phyloP scores from a whole-genome alignment of 2,329 filamentous ascomycete species.

The Diaporthe sp. region DNA sequence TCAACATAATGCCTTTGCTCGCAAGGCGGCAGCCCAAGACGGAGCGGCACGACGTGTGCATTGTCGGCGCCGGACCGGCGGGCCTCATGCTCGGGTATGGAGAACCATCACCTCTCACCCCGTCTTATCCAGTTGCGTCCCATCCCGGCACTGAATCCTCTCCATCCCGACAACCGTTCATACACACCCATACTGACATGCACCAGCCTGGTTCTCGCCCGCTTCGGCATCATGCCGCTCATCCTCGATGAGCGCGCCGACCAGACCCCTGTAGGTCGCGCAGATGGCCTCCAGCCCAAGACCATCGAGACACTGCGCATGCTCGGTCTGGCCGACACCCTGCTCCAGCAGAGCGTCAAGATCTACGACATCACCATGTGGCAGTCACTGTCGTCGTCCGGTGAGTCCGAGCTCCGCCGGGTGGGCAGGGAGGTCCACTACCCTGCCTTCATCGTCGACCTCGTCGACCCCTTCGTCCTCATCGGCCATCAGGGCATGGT shows the following conservation, averaged over 20 bases:
- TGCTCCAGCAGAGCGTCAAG: constrained; percentile 73
- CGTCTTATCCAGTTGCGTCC: not conserved
- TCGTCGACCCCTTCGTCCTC: constrained; percentile 52
- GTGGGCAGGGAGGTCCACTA: constrained; percentile 59
- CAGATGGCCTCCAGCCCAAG: constrained; percentile 80
- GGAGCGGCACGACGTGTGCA: constrained; percentile 56
- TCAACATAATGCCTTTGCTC: constrained; percentile 50
- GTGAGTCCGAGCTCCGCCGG: constrained; percentile 66
- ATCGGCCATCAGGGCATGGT: constrained; percentile 71
- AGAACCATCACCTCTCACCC: not conserved
- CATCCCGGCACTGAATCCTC: not conserved
- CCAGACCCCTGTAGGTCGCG: constrained; percentile 76
- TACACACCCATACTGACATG: not conserved
- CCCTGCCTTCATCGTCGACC: constrained; percentile 50
- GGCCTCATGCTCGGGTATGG: constrained; percentile 68
- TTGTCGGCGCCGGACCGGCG: constrained; percentile 69
- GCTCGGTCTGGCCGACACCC: constrained; percentile 73
- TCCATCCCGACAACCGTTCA: not conserved
- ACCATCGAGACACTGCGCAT: constrained; percentile 80
- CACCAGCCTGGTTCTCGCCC: constrained; percentile 40
- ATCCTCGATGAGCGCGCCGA: constrained; percentile 79
- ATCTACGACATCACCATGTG: constrained; percentile 80
- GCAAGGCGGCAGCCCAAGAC: constrained; percentile 61
- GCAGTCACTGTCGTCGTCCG: constrained; percentile 51
- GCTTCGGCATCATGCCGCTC: constrained; percentile 74